Base-by-base conservation (phyloP, 139 green algal genomes). In the Pleodorina starrii region DNA sequence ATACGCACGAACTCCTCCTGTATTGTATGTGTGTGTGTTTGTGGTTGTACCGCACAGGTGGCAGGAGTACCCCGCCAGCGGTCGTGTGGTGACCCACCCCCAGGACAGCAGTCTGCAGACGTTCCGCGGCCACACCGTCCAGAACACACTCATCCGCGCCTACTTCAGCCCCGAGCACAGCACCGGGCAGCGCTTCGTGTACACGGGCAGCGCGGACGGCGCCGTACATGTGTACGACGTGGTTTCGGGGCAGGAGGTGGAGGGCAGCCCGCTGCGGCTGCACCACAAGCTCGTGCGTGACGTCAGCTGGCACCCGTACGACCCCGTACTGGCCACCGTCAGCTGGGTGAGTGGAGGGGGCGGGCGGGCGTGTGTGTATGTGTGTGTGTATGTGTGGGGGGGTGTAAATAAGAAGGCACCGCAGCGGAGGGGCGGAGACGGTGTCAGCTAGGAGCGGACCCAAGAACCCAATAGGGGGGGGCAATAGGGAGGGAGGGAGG, bases 181-280 rank as follows among this genome's bases (percentile, higher is more conserved):
- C 68, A 99, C 97, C 10, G 98, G 96, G 3, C 97, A 99, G 91
- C 93, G 97, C 63, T 99, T 95, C 93, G 94, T 99, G 57, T 99
- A 99, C 93, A 92, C 94, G 23, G 98, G 97, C 19, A 96, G 89
- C 27, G 87, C 90, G 32, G 92, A 96, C 44, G 97, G 97, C 36
- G 76, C 36, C 1, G 90, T 98, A 27, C 90, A 93, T 83, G 93
- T 99, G 27, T 99, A 94, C 78, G 97, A 99, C 88, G 66, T 97
- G 36, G 90, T 98, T 10, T 98, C 92, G n/a, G 96, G 94, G 27
- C 75, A 94, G 36, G 40, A 90, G 76, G 69, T 88, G 40, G 84
- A 88, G 46, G 72, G 81, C 73, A 77, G 63, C 29, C 80, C 85
- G 17, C 29, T 91, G 5, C 16, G 84, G 27, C 93, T 95, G 78